phyloP scores from a whole-genome alignment of 805 yeast species.

The Metschnikowia noctiluminum region DNA sequence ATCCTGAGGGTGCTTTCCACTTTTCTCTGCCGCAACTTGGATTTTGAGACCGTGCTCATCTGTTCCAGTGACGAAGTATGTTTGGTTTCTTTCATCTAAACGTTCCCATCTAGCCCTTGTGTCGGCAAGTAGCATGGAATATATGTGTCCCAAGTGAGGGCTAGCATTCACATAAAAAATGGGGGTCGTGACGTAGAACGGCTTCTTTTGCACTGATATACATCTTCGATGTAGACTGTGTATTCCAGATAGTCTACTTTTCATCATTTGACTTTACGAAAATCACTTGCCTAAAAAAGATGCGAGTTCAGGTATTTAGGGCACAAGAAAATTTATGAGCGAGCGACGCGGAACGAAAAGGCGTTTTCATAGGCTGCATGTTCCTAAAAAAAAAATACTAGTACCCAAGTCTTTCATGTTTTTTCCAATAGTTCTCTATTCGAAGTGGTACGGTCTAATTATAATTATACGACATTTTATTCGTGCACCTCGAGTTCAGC shows the following conservation, averaged over 20 bases:
- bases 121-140: constrained; percentile 84
- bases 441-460: too few relatives aligned
- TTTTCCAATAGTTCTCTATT: too few relatives aligned
- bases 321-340: not conserved
- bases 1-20: constrained; percentile 47
- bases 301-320: not conserved
- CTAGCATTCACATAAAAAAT: constrained; percentile 93
- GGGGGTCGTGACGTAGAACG: constrained; percentile 75
- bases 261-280: too few relatives aligned
- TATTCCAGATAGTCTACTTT: too few relatives aligned
- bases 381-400: not conserved
- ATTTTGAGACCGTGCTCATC: constrained; percentile 97
- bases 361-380: not conserved
- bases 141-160: constrained; percentile 93
- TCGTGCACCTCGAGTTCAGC: too few relatives aligned
- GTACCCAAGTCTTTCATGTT: too few relatives aligned
- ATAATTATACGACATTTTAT: too few relatives aligned
- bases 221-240: not conserved
- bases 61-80: constrained; percentile 81
- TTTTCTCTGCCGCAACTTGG: constrained; percentile 71
- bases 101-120: constrained; percentile 70
- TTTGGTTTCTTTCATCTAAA: constrained; percentile 29
- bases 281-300: not conserved
- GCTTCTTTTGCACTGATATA: constrained; percentile 10
- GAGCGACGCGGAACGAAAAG: not conserved